Conservation (phyloP, 495 filamentous ascomycete genomes). For the Trichoderma gamsii region DNA sequence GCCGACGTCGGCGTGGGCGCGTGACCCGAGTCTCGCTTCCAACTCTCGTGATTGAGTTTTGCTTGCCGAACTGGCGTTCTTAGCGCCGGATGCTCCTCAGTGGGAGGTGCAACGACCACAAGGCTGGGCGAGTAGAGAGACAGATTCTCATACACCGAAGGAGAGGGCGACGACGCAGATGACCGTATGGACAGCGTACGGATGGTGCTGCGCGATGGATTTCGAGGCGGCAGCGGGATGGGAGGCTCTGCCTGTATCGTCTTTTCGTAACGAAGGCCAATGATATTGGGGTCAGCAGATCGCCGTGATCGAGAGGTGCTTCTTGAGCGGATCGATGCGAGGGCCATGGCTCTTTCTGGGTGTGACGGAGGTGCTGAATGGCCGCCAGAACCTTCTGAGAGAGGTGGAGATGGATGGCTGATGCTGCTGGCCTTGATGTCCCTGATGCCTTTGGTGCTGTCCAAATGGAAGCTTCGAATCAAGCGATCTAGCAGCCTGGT, state of each 20-base stretch:
- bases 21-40: constrained; percentile 50
- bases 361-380: not conserved
- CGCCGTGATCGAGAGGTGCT: constrained; percentile 28
- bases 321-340: constrained; percentile 28
- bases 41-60: constrained; percentile 20
- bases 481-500: constrained; percentile 1
- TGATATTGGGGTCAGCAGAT: constrained; percentile 41
- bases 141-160: constrained; percentile 12
- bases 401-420: not conserved
- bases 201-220: constrained; percentile 25
- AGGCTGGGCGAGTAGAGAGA: constrained; percentile 20
- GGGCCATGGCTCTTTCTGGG: constrained; percentile 8
- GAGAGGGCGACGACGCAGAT: constrained; percentile 19
- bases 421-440: not conserved
- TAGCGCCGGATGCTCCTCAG: constrained; percentile 43
- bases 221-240: constrained; percentile 43
- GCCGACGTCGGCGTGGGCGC: constrained; percentile 44
- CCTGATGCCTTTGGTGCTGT: not conserved
- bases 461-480: constrained; percentile 1
- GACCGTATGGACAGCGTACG: constrained; percentile 1
- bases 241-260: constrained; percentile 50
- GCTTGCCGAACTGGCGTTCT: constrained; percentile 26
- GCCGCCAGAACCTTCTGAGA: not conserved
- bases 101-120: constrained; percentile 33
- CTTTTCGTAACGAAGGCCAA: constrained; percentile 51